A percentile compares a stretch with the other conserved stretches of the same genome.
phyloP scores from a whole-genome alignment of 2,329 filamentous ascomycete species.

The Fusarium longipes region DNA sequence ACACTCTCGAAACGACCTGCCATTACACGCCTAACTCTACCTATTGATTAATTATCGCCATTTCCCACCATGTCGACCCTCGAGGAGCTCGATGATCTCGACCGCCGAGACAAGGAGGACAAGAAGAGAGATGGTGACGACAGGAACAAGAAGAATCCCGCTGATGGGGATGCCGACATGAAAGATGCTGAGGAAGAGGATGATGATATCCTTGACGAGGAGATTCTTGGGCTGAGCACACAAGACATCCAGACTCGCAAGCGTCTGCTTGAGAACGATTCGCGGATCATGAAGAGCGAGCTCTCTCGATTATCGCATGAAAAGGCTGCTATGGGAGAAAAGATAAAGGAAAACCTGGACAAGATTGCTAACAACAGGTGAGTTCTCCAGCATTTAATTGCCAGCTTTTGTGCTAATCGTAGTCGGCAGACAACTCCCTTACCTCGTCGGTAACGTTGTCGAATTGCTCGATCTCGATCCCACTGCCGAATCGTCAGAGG shows the following conservation, averaged over 20 bases:
- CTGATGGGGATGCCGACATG: slow-evolving; percentile 88
- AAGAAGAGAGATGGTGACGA: slow-evolving; percentile 58
- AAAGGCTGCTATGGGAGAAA: slow-evolving; percentile 95
- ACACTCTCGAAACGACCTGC: neutral
- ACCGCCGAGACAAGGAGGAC: slow-evolving; percentile 82
- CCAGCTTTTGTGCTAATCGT: slow-evolving; percentile 4
- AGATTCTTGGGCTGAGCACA: slow-evolving; percentile 93
- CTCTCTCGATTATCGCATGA: slow-evolving; percentile 93
- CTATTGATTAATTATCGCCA: slow-evolving; percentile 8
- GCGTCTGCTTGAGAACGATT: slow-evolving; percentile 95
- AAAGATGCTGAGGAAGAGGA: slow-evolving; percentile 80
- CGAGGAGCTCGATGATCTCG: slow-evolving; percentile 90
- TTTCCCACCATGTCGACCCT: slow-evolving; percentile 80
- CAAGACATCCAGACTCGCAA: slow-evolving; percentile 92
- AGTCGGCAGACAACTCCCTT: slow-evolving; percentile 84
- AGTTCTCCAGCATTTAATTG: slow-evolving; percentile 40
- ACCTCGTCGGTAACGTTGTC: slow-evolving; percentile 97
- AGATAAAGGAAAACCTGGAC: slow-evolving; percentile 98
- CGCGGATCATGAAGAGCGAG: slow-evolving; percentile 98
- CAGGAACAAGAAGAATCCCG: slow-evolving; percentile 57
- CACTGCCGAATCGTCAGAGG: slow-evolving; percentile 93
- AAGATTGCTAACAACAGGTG: slow-evolving; percentile 99
- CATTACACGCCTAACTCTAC: neutral
- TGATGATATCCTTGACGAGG: slow-evolving; percentile 88
- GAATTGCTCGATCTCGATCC: slow-evolving; percentile 97